Evolutionary conservation across 176 grass and related monocot genomes (phyloP).

Genomic region (Carex kokanica): DNA sequence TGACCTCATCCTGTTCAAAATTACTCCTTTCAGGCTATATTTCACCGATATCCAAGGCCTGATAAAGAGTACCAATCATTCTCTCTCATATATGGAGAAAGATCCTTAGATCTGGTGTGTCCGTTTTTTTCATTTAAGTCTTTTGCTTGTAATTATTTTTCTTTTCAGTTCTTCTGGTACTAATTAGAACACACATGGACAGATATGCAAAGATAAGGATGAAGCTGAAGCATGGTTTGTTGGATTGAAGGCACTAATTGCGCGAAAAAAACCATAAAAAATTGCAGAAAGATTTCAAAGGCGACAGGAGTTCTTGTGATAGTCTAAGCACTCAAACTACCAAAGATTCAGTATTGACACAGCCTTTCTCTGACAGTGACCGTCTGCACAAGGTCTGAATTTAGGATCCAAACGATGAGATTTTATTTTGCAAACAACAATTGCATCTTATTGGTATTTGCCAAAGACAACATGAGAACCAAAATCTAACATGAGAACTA

Average conservation of each 20-base stretch:
- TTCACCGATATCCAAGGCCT: constrained; percentile 61
- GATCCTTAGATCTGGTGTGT: constrained; percentile 77
- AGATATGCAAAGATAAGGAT: constrained; percentile 91
- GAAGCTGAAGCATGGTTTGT: constrained; percentile 75
- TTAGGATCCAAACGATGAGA: neutral
- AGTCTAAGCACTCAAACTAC: constrained; percentile 28
- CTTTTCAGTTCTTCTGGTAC: constrained; percentile 15
- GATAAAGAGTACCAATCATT: constrained; percentile 91
- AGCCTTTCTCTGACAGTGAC: constrained; percentile 31
- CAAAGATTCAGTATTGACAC: constrained; percentile 41
- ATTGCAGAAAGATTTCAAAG: constrained; percentile 37
- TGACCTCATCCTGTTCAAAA: neutral
- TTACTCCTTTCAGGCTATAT: constrained; percentile 58
- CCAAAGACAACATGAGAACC: neutral
- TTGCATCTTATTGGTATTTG: neutral
- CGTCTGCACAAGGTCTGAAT: constrained; percentile 41
- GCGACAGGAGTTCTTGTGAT: constrained; percentile 49
- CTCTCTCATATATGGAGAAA: constrained; percentile 67
- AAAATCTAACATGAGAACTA: no score
- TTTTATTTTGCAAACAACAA: constrained; percentile 15
- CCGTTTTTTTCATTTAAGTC: constrained; percentile 23
- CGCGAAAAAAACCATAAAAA: constrained; percentile 34
- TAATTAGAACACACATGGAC: constrained; percentile 30
- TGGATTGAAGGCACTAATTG: constrained; percentile 65
- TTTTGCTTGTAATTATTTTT: neutral